phyloP scores from a whole-genome alignment of 1,284 basidiomycete genomes.

The Chondrostereum purpureum region DNA sequence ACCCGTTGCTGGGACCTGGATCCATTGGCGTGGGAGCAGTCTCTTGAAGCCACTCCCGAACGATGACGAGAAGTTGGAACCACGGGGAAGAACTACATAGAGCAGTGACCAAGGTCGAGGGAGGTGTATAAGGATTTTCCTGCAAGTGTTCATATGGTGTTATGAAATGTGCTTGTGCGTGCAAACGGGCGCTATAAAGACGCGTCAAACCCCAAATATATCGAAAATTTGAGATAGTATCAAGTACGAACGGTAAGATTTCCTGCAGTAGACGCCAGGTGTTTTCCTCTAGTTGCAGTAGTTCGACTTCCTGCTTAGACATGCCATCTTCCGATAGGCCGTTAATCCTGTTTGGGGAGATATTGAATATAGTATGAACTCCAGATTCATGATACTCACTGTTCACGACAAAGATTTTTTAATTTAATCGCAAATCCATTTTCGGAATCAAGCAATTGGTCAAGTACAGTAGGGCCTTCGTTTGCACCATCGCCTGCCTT shows the following conservation, averaged over 20 bases:
- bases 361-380: neutral
- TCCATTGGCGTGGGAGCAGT: conserved; percentile 51
- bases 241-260: conserved; percentile 59
- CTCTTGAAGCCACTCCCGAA: conserved; percentile 80
- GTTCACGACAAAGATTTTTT: conserved; percentile 54
- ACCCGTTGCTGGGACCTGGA: conserved; percentile 69
- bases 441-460: conserved; percentile 53
- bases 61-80: conserved; percentile 65
- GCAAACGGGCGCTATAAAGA: conserved; percentile 52
- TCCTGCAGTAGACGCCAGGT: conserved; percentile 79
- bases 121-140: conserved; percentile 74
- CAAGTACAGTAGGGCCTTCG: conserved; percentile 28
- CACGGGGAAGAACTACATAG: conserved; percentile 56
- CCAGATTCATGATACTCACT: no score
- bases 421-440: conserved; percentile 65
- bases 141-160: conserved; percentile 47
- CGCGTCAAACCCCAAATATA: conserved; percentile 5
- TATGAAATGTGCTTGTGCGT: conserved; percentile 36
- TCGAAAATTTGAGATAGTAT: neutral
- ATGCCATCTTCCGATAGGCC: neutral
- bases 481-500: conserved; percentile 36
- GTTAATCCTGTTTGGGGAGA: conserved; percentile 9
- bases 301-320: conserved; percentile 47
- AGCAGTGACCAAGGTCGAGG: conserved; percentile 63
- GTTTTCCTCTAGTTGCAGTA: conserved; percentile 67